Conservation (phyloP, 2,329 filamentous ascomycete species). For the Monosporascus sp. region DNA sequence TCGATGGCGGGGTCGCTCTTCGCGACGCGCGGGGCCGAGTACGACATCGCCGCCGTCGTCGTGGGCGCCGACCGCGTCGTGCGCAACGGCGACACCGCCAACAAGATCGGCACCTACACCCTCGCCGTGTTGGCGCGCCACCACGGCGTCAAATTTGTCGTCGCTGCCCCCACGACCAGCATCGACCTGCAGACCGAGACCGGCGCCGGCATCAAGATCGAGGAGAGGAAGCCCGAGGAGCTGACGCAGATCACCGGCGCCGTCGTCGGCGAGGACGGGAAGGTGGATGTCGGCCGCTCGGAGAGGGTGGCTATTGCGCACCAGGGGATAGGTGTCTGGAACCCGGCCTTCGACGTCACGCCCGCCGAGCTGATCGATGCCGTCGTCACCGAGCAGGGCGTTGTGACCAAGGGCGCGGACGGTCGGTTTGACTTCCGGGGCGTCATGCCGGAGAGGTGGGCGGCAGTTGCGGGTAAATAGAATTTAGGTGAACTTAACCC, state of each 20-base stretch:
- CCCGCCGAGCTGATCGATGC: constrained; percentile 85
- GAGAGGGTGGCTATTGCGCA: constrained; percentile 76
- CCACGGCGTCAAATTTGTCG: constrained; percentile 89
- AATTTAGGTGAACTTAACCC: not conserved
- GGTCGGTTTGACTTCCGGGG: constrained; percentile 64
- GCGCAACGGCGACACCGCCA: constrained; percentile 94
- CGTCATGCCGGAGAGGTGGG: constrained; percentile 54
- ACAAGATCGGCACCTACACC: constrained; percentile 95
- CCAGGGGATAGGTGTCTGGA: constrained; percentile 82
- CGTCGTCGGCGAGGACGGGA: constrained; percentile 57
- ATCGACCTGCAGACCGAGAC: constrained; percentile 79
- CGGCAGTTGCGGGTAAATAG: constrained; percentile 25
- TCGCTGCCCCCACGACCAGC: constrained; percentile 90
- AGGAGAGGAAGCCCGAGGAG: constrained; percentile 77
- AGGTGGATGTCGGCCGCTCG: constrained; percentile 56
- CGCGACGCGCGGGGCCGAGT: constrained; percentile 51
- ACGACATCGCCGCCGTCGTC: constrained; percentile 78
- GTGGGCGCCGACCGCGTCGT: constrained; percentile 95
- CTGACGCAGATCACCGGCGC: constrained; percentile 81
- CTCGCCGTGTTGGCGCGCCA: constrained; percentile 84
- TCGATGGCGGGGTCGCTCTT: constrained; percentile 94
- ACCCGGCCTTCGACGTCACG: constrained; percentile 94
- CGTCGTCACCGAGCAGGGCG: constrained; percentile 87
- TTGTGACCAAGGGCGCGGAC: constrained; percentile 69
- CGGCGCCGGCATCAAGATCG: constrained; percentile 80